Percentiles rank a stretch among this genome's conserved stretches.
These are phyloP conservation scores for Bidens hawaiensis DNA, from an alignment of 140 eudicot species.

Conservation along the genomic window DNA sequence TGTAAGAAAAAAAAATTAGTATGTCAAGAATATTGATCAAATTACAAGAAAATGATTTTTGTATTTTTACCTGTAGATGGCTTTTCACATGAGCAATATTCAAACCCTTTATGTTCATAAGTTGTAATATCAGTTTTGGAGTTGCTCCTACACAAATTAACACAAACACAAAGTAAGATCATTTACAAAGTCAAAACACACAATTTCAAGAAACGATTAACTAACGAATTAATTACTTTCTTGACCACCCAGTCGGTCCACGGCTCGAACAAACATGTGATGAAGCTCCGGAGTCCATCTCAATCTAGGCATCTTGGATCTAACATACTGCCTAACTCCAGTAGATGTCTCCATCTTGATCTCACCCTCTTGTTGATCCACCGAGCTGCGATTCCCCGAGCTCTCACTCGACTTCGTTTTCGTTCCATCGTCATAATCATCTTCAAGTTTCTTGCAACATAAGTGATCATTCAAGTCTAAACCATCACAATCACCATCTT, in stretches of 20 bases:
- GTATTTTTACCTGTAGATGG: conserved; percentile 44
- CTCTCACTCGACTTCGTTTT: conserved; percentile 35
- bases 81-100: conserved; percentile 66
- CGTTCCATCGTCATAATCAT: conserved; percentile 27
- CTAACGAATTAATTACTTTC: conserved; percentile 34
- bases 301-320: conserved; percentile 72
- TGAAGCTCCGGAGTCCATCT: conserved; percentile 78
- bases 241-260: conserved; percentile 72
- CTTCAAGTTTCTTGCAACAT: conserved; percentile 18
- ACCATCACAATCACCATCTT: conserved; percentile 28
- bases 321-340: conserved; percentile 52
- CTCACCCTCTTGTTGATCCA: conserved; percentile 37
- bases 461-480: conserved; percentile 14
- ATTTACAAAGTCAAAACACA: background rate
- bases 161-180: conserved; percentile 6
- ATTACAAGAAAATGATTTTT: background rate
- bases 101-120: conserved; percentile 57
- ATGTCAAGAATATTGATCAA: conserved; percentile 8
- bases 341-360: conserved; percentile 17
- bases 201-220: conserved; percentile 8
- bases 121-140: conserved; percentile 52
- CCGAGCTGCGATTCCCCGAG: conserved; percentile 30
- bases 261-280: conserved; percentile 53
- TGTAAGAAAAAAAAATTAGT: background rate
- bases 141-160: conserved; percentile 55